phyloP scores from a whole-genome alignment of 2,329 filamentous ascomycete genomes.

The Coniochaeta ligniaria region DNA sequence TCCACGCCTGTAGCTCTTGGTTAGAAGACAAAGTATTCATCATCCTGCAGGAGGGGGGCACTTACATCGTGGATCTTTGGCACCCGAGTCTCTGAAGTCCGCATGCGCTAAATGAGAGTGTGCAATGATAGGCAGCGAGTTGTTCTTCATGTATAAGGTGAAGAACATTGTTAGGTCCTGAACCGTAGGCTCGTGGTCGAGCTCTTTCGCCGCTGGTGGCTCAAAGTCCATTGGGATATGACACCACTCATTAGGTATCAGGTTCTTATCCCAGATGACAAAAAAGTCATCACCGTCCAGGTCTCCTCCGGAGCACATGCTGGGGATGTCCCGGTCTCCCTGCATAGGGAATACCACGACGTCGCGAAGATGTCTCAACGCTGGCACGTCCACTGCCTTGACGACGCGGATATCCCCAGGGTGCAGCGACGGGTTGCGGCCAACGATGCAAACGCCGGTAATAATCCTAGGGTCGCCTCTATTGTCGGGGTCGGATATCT shows the following conservation, averaged over 20 bases:
- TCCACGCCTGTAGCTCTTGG: slow-evolving; percentile 43
- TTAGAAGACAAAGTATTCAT: neutral
- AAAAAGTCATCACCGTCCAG: slow-evolving; percentile 95
- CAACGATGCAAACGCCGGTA: slow-evolving; percentile 72
- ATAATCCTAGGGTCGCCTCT: slow-evolving; percentile 56
- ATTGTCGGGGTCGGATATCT: slow-evolving; percentile 56
- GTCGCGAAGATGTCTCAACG: slow-evolving; percentile 71
- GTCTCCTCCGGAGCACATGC: slow-evolving; percentile 95
- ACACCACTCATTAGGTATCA: slow-evolving; percentile 63
- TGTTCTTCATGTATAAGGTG: slow-evolving; percentile 87
- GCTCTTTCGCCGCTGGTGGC: slow-evolving; percentile 45
- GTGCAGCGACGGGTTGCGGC: slow-evolving; percentile 89
- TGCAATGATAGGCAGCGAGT: slow-evolving; percentile 73
- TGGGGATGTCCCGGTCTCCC: slow-evolving; percentile 77
- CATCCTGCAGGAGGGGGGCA: slow-evolving; percentile 2
- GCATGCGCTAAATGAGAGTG: slow-evolving; percentile 72
- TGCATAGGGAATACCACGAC: slow-evolving; percentile 81
- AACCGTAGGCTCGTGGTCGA: slow-evolving; percentile 58
- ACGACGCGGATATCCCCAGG: slow-evolving; percentile 89
- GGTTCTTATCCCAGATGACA: slow-evolving; percentile 76
- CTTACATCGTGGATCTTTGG: slow-evolving; percentile 62
- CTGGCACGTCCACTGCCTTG: slow-evolving; percentile 66
- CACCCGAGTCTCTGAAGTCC: slow-evolving; percentile 55
- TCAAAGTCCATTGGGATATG: slow-evolving; percentile 71
- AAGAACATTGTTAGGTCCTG: slow-evolving; percentile 79